Evolutionary conservation across 2,329 filamentous ascomycete species (phyloP).

Genomic region (Bimuria novae-zelandiae): DNA sequence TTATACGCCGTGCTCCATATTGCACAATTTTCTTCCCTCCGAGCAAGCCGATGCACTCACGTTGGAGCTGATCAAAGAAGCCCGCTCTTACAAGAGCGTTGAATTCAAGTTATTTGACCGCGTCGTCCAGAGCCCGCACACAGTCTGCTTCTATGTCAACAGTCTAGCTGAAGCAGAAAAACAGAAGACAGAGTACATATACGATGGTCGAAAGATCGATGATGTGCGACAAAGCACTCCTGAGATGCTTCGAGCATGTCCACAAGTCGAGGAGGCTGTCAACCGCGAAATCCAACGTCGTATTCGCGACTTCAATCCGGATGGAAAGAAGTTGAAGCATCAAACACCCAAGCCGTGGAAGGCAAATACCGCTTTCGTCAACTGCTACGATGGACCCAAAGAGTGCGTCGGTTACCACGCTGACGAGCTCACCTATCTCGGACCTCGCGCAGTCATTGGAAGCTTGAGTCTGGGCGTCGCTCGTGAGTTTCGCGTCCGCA

Average conservation of each 20-base stretch:
- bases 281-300: conserved; percentile 76
- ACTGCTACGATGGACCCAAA: conserved; percentile 82
- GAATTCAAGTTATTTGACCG: conserved; percentile 88
- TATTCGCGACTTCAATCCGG: conserved; percentile 70
- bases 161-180: conserved; percentile 68
- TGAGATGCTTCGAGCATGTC: conserved; percentile 71
- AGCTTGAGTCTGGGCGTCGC: conserved; percentile 88
- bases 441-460: conserved; percentile 85
- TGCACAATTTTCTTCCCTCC: conserved; percentile 83
- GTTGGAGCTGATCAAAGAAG: conserved; percentile 74
- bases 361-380: conserved; percentile 91
- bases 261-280: conserved; percentile 73
- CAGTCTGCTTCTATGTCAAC: conserved; percentile 81
- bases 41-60: conserved; percentile 75
- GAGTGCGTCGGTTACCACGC: conserved; percentile 91
- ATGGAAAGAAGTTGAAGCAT: conserved; percentile 73
- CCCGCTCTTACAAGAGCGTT: conserved; percentile 69
- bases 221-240: conserved; percentile 79
- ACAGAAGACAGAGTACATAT: conserved; percentile 81
- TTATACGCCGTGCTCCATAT: conserved; percentile 87
- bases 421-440: conserved; percentile 91
- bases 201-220: conserved; percentile 77
- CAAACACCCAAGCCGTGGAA: conserved; percentile 76
- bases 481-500: conserved; percentile 88
- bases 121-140: conserved; percentile 83